These are phyloP conservation scores for Ehretia macrophylla DNA, from an alignment of 257 asterid genomes.

Conservation along the genomic window DNA sequence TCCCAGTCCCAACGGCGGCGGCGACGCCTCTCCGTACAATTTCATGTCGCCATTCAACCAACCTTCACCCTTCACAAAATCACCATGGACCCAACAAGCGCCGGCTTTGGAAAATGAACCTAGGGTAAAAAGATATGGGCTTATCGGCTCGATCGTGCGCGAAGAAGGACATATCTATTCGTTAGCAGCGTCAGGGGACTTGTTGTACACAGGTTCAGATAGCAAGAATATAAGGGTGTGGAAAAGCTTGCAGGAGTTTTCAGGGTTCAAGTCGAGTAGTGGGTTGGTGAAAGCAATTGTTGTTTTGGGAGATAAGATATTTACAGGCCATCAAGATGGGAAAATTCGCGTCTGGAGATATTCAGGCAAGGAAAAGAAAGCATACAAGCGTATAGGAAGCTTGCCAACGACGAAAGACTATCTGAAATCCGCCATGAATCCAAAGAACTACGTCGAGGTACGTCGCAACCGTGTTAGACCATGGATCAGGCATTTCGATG, in stretches of 20 bases:
- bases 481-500: constrained; percentile 81
- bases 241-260: constrained; percentile 57
- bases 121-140: constrained; percentile 12
- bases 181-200: constrained; percentile 51
- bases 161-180: constrained; percentile 81
- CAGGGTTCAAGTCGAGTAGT: constrained; percentile 73
- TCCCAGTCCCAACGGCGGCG: constrained; percentile 36
- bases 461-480: constrained; percentile 55
- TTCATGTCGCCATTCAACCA: constrained; percentile 76
- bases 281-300: constrained; percentile 85
- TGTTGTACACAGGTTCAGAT: constrained; percentile 80
- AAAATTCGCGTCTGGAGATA: constrained; percentile 76
- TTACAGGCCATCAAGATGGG: constrained; percentile 91
- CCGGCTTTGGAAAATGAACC: constrained; percentile 16
- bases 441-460: constrained; percentile 61
- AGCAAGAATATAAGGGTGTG: constrained; percentile 77
- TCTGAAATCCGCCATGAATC: constrained; percentile 54
- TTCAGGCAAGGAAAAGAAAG: constrained; percentile 24
- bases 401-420: constrained; percentile 70
- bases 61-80: constrained; percentile 58
- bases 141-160: constrained; percentile 57
- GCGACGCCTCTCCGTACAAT: constrained; percentile 47
- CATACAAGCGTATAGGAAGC: constrained; percentile 55
- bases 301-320: constrained; percentile 39
- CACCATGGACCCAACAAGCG: constrained; percentile 60